Conservation (phyloP, 768 basidiomycete genomes). For the Calocera viscosa region DNA sequence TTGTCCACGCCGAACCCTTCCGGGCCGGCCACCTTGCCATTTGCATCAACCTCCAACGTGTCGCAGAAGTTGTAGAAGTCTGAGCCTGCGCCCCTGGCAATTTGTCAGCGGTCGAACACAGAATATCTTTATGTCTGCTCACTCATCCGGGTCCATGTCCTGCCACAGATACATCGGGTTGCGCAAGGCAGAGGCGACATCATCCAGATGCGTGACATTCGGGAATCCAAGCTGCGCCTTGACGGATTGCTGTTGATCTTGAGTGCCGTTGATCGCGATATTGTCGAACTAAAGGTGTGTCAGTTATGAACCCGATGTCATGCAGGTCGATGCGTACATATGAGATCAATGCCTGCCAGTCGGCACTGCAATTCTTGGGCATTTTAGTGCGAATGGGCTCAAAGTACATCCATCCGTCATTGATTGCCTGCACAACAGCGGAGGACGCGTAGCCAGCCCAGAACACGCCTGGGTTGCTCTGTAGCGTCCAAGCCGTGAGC, state of each 20-base stretch:
- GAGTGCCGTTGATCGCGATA: neutral
- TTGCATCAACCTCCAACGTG: constrained; percentile 46
- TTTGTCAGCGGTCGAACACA: neutral
- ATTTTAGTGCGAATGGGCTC: constrained; percentile 49
- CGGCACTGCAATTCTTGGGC: constrained; percentile 58
- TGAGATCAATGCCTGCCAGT: constrained; percentile 49
- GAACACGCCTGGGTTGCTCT: constrained; percentile 11
- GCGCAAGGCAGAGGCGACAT: constrained; percentile 43
- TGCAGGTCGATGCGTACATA: constrained; percentile 35
- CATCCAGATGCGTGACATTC: constrained; percentile 47
- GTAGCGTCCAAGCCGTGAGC: constrained; percentile 11
- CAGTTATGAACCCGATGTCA: constrained; percentile 24
- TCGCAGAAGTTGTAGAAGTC: constrained; percentile 54
- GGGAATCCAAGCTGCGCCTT: constrained; percentile 50
- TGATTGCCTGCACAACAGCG: constrained; percentile 48
- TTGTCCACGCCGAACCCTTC: constrained; percentile 18
- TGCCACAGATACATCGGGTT: neutral
- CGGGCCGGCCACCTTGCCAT: constrained; percentile 35
- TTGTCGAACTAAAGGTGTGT: neutral
- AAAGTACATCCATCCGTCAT: constrained; percentile 59
- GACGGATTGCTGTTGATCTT: constrained; percentile 37
- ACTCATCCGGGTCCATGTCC: neutral
- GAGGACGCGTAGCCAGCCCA: constrained; percentile 48
- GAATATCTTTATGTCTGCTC: neutral
- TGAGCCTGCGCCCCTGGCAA: constrained; percentile 29